Percentiles rank a stretch among this genome's conserved stretches.
Conservation (phyloP, 192 early-diverging fungal genomes). For the Entomortierella parvispora region DNA sequence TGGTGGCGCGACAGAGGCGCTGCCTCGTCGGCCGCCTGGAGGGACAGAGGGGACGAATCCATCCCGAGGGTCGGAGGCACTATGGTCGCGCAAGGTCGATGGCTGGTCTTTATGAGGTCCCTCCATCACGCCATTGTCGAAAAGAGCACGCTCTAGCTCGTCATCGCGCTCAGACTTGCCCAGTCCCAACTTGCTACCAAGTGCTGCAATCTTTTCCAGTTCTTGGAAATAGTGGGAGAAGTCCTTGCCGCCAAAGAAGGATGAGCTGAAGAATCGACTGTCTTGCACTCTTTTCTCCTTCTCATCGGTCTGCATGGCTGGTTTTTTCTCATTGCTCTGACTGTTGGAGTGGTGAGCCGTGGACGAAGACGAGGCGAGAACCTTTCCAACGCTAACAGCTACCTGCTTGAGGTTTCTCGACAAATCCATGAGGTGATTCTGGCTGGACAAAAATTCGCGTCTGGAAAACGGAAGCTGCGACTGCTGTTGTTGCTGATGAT, state of each 20-base stretch:
- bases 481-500: not conserved
- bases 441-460: not conserved
- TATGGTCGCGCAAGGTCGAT: no score
- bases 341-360: not conserved
- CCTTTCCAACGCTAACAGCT: slow-evolving; percentile 43
- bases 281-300: no score
- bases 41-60: no score
- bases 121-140: not conserved
- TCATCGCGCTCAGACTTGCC: not conserved
- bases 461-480: not conserved
- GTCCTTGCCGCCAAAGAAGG: slow-evolving; percentile 25
- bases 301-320: no score
- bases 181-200: slow-evolving; percentile 32
- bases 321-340: no score
- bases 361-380: slow-evolving; percentile 10
- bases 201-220: slow-evolving; percentile 43
- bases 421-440: slow-evolving; percentile 5
- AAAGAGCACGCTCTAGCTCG: not conserved
- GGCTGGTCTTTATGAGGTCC: not conserved
- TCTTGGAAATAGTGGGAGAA: slow-evolving; percentile 43
- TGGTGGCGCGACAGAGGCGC: slow-evolving; percentile 24
- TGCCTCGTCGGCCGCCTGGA: slow-evolving; percentile 29
- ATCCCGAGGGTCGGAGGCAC: no score
- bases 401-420: slow-evolving; percentile 41
- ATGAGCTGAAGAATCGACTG: no score